Evolutionary conservation across 495 filamentous ascomycete species (phyloP).

Genomic region (Aspergillus ellipticus): DNA sequence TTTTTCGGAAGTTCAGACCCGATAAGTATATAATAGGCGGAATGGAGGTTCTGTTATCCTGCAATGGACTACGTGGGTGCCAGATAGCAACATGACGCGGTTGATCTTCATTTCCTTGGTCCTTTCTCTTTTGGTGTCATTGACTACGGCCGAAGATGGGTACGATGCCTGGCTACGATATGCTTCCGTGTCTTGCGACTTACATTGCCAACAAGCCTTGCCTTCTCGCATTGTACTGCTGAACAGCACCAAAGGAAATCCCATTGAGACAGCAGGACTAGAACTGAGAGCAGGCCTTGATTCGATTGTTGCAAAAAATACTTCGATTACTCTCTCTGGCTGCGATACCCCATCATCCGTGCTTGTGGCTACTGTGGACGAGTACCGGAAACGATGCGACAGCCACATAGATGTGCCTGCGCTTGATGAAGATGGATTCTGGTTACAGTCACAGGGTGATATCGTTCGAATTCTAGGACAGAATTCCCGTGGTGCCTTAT

Average conservation of each 20-base stretch:
- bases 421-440: conserved; percentile 62
- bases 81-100: not conserved
- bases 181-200: conserved; percentile 46
- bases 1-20: not conserved
- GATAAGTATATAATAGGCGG: not conserved
- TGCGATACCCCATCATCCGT: conserved; percentile 34
- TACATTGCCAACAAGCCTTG: conserved; percentile 29
- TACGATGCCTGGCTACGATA: conserved; percentile 64
- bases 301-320: conserved; percentile 47
- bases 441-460: conserved; percentile 44
- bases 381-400: conserved; percentile 43
- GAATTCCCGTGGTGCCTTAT: conserved; percentile 65
- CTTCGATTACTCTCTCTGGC: conserved; percentile 28
- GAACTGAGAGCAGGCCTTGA: conserved; percentile 58
- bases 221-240: conserved; percentile 53
- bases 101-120: not conserved
- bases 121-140: not conserved
- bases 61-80: not conserved
- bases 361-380: conserved; percentile 54
- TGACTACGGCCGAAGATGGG: conserved; percentile 48
- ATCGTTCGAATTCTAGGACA: conserved; percentile 59
- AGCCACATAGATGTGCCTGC: conserved; percentile 29
- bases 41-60: no score
- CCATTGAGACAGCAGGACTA: conserved; percentile 54
- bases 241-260: conserved; percentile 48